Base-by-base conservation (phyloP, 2,329 filamentous ascomycete species). In the Diaporthe longicolla region DNA sequence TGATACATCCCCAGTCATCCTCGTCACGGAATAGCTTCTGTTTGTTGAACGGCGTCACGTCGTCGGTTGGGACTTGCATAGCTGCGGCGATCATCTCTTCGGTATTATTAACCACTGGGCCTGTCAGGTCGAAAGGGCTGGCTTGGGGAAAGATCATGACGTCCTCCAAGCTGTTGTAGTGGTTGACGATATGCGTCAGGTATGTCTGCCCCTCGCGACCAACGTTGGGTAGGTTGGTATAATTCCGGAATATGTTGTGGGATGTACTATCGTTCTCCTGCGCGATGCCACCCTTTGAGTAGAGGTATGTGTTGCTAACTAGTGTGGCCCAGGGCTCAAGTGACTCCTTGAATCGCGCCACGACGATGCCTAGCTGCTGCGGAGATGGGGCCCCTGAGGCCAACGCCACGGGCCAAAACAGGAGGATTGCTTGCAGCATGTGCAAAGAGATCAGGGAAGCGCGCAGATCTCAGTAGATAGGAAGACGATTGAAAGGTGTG, bases 1-100 rank as follows among this genome's bases (percentile, higher is more conserved):
- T 59, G 32, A 74, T 72, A 17, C 43, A 48, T 7, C 35, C 61
- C 76, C 73, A 76, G 63, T 77, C 76, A 21, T 66, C 76, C 3
- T 73, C 57, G n/a, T 75, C 73, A 3, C 73, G 76, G 3, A 68
- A 72, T n/a, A 77, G 17, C 0, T 29, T 55, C 21, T 45, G 35
- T n/a, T 21, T 40, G 52, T 76, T 76, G 35, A 77, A 75, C n/a
- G 76, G 76, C 71, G 76, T 75, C 21, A 76, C 73, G 40, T 73
- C 75, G 48, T 73, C 71, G 19, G 15, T 32, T 1, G 6, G 29
- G 7, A 75, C 70, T 8, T 32, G 29, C 54, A 74, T 29, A 26
- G 75, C 75, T 15, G 35, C 61, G 9, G 63, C 40, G 11, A 72
- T 55, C 75, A 77, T 77, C 50, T 76, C 45, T 17, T 73, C 45